Conservation (phyloP, 2,329 filamentous ascomycete species). For the Aspergillus aculeatinus region DNA sequence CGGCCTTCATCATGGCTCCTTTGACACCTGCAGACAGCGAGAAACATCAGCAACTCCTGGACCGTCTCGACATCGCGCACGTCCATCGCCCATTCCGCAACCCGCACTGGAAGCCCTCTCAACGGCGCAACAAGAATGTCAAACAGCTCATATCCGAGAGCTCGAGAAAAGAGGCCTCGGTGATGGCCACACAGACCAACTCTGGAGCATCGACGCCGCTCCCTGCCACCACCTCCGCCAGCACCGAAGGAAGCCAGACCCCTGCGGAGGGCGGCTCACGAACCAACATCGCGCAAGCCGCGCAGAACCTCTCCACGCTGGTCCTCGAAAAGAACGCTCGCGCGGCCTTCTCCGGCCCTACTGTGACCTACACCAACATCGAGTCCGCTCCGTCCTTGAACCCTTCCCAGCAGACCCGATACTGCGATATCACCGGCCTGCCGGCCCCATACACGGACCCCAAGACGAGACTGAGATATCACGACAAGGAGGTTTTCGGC, state of each 20-base stretch:
- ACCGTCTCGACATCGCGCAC: constrained; percentile 85
- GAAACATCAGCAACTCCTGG: constrained; percentile 80
- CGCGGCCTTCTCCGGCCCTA: constrained; percentile 58
- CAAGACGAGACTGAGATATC: constrained; percentile 89
- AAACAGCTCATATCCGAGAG: constrained; percentile 93
- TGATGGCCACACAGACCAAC: constrained; percentile 77
- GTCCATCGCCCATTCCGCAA: constrained; percentile 89
- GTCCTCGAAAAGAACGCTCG: constrained; percentile 77
- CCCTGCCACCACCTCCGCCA: constrained; percentile 33
- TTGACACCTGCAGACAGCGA: constrained; percentile 72
- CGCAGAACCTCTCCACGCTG: constrained; percentile 79
- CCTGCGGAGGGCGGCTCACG: constrained; percentile 46
- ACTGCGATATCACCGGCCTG: constrained; percentile 94
- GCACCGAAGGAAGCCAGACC: constrained; percentile 44
- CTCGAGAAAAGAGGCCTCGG: constrained; percentile 83
- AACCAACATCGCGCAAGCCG: constrained; percentile 81
- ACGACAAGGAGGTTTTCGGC: constrained; percentile 87
- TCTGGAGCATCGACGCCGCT: constrained; percentile 74
- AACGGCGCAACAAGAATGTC: constrained; percentile 97
- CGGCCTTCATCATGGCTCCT: constrained; percentile 50
- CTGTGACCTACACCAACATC: constrained; percentile 91
- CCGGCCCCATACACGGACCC: constrained; percentile 91
- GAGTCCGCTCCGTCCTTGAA: constrained; percentile 86
- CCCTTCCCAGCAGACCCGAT: constrained; percentile 75
- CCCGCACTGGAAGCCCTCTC: constrained; percentile 82